Conservation (phyloP, 768 basidiomycete species). For the Zangia roseola region DNA sequence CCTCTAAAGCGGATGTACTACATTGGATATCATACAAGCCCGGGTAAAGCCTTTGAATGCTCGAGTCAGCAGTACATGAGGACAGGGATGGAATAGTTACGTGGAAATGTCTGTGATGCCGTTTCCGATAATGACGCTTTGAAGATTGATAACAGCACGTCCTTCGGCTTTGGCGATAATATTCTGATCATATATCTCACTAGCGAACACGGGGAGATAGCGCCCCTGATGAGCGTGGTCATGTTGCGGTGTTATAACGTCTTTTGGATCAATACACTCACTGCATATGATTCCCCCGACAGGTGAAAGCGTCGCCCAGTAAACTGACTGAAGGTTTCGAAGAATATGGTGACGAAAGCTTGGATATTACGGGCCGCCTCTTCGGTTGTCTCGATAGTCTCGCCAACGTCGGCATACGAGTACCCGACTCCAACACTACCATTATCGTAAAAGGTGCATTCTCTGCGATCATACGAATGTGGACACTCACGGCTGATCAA, state of each 20-base stretch:
- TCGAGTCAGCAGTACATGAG: background rate
- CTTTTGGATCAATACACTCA: slow-evolving; percentile 9
- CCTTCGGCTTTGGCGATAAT: slow-evolving; percentile 38
- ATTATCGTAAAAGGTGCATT: background rate
- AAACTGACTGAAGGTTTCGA: slow-evolving; percentile 67
- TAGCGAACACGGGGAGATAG: slow-evolving; percentile 47
- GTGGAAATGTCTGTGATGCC: slow-evolving; percentile 58
- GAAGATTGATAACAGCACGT: slow-evolving; percentile 44
- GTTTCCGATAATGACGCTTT: slow-evolving; percentile 51
- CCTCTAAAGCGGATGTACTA: slow-evolving; percentile 47
- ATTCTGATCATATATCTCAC: slow-evolving; percentile 46
- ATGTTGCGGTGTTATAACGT: no score
- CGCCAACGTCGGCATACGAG: slow-evolving; percentile 39
- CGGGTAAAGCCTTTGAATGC: slow-evolving; percentile 32
- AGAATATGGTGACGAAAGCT: slow-evolving; percentile 67
- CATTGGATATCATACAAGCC: slow-evolving; percentile 52
- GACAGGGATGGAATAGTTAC: slow-evolving; percentile 28
- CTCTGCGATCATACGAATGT: background rate
- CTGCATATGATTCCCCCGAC: slow-evolving; percentile 55
- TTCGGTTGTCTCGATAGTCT: slow-evolving; percentile 43
- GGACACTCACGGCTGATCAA: slow-evolving; percentile 55
- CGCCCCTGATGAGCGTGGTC: slow-evolving; percentile 35
- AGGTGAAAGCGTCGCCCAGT: slow-evolving; percentile 60
- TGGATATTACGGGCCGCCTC: slow-evolving; percentile 66
- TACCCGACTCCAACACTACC: slow-evolving; percentile 46